Evolutionary conservation across 495 filamentous ascomycete genomes (phyloP).

Genomic region (Talaromyces trachyspermus): DNA sequence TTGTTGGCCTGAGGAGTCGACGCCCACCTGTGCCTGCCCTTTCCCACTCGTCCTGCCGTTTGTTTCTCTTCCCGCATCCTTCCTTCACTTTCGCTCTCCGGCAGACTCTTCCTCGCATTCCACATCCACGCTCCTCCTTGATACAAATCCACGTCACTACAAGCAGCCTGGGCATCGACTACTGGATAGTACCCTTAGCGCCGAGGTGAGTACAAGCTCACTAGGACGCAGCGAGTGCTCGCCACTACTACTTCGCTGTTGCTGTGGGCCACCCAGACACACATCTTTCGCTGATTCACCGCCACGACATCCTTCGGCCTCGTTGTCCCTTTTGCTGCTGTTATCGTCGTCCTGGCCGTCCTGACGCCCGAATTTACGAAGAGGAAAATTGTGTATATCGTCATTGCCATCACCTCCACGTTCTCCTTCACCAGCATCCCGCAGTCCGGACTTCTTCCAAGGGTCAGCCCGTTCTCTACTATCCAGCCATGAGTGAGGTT

Average conservation of each 20-base stretch:
- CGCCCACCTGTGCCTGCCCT: constrained; percentile 4
- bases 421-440: neutral
- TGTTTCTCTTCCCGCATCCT: constrained; percentile 9
- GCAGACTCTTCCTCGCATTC: too few species aligned
- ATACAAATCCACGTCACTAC: neutral
- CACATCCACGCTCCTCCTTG: too few species aligned
- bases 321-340: neutral
- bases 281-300: constrained; percentile 2
- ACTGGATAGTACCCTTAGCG: neutral
- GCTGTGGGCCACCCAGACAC: neutral
- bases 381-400: too few species aligned
- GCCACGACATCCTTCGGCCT: neutral
- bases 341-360: neutral
- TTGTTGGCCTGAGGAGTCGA: neutral
- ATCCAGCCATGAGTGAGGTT: constrained; percentile 53
- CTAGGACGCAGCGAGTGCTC: neutral
- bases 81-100: too few species aligned
- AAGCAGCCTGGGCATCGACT: constrained; percentile 4
- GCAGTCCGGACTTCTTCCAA: neutral
- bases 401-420: too few species aligned
- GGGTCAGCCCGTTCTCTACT: constrained; percentile 4
- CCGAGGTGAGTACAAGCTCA: constrained; percentile 7
- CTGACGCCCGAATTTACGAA: neutral
- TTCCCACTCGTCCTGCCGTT: constrained; percentile 11
- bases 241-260: constrained; percentile 4